Percentiles rank a stretch among this genome's conserved stretches.
Conservation (phyloP, 257 asterid species). For the Solanum chiquidenum region DNA sequence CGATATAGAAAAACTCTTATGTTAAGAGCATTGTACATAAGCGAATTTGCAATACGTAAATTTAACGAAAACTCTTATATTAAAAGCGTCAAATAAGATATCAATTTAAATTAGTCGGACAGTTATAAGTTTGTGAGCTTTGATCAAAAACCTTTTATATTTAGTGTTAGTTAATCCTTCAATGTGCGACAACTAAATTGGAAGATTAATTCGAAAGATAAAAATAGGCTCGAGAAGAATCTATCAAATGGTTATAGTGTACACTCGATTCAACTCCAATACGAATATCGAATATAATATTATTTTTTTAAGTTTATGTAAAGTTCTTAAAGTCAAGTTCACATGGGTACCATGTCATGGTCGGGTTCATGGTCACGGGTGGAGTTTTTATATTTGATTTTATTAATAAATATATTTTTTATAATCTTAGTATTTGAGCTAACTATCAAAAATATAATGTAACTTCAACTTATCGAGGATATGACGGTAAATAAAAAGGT, state of each 20-base stretch:
- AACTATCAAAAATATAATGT: neutral
- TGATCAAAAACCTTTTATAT: too few species aligned
- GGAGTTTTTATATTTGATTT: neutral
- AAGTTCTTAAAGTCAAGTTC: neutral
- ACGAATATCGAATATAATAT: too few species aligned
- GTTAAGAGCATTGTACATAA: neutral
- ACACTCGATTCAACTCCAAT: too few species aligned
- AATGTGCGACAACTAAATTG: neutral
- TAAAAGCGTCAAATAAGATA: accelerated
- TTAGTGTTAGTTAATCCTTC: neutral
- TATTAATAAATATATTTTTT: neutral
- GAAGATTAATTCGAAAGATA: neutral
- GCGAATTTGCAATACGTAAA: too few species aligned
- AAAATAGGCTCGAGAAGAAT: neutral
- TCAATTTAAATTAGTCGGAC: neutral
- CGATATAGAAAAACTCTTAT: too few species aligned
- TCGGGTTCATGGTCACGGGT: neutral
- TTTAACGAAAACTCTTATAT: too few species aligned
- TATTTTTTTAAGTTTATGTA: neutral
- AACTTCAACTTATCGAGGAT: neutral
- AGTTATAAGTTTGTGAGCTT: accelerated
- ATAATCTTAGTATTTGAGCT: neutral
- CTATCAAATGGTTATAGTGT: accelerated
- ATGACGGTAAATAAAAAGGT: neutral
- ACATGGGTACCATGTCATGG: neutral